phyloP scores from a whole-genome alignment of 805 yeast species.

The Schizosaccharomyces japonicus region DNA sequence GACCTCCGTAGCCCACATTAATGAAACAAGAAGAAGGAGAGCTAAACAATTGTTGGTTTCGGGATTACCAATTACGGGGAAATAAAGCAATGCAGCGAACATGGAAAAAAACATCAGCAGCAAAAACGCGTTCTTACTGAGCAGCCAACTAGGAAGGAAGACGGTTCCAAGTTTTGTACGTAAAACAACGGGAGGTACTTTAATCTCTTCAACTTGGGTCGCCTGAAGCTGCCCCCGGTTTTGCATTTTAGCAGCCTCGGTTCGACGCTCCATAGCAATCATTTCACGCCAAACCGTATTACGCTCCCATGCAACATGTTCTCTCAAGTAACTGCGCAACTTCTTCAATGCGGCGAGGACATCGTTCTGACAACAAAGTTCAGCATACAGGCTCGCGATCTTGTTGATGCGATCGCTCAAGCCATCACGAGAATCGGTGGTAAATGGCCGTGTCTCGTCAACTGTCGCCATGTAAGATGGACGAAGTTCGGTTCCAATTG shows the following conservation, averaged over 20 bases:
- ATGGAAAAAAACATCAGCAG: conserved; percentile 25
- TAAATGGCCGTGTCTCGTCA: conserved; percentile 33
- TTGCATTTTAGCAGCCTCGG: conserved; percentile 36
- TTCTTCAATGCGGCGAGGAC: conserved; percentile 24
- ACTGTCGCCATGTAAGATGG: conserved; percentile 25
- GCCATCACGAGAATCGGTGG: conserved; percentile 21
- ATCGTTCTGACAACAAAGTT: conserved; percentile 21
- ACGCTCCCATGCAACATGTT: conserved; percentile 91
- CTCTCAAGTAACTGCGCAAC: conserved; percentile 41
- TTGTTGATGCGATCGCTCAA: conserved; percentile 33
- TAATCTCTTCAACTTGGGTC: conserved; percentile 4
- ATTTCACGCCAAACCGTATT: conserved; percentile 95
- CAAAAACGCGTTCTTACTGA: conserved; percentile 22
- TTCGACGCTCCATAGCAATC: conserved; percentile 69
- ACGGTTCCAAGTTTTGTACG: conserved; percentile 9
- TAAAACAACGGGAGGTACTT: conserved; percentile 2
- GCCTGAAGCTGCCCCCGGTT: conserved; percentile 8
- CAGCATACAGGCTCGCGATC: conserved; percentile 32
- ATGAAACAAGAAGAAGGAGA: conserved; percentile 51
- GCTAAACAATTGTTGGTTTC: conserved; percentile 66
- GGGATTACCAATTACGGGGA: conserved; percentile 27
- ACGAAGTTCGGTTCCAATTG: conserved; percentile 37
- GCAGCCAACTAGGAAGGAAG: conserved; percentile 18
- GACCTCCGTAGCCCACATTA: conserved; percentile 83
- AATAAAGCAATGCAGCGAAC: conserved; percentile 25